Base-by-base conservation (phyloP, 2,329 filamentous ascomycete species). In the Coleophoma cylindrospora region DNA sequence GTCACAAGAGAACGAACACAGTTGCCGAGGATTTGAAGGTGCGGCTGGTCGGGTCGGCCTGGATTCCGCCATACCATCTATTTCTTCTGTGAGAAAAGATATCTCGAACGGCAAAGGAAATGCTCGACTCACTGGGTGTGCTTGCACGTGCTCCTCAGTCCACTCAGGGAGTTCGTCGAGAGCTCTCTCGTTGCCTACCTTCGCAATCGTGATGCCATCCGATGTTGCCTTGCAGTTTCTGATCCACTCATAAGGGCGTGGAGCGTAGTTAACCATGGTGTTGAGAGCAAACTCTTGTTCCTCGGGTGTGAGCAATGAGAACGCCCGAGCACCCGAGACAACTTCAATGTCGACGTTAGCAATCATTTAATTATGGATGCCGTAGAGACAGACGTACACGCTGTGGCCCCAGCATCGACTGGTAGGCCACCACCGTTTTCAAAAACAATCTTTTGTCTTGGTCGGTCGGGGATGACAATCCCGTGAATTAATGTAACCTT, bases 231-330 rank as follows among this genome's bases (percentile, higher is more conserved):
- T 65, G 51, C 60, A 63, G 38, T 64, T 48, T 32, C 59, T 52
- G 17, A 65, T 63, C 51, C 53, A 65, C 47, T 63, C 61, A 50
- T 64, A 65, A 34, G 59, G 57, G 45, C 53, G 50, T 2, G 62
- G 62, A 6, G 62, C 61, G 40, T 64, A 64, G 2, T 59, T 49
- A 14, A 65, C 59, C 4, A 57, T 64, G 11, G 62, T 64, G 45
- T 63, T 62, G 15, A 64, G 45, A 4, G 61, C 59, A 36, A 59
- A 63, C 14, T 54, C 51, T 46, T 61, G 47, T 41, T 65, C 57
- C 43, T 61, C 58, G 3, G 54, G 50, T 1, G 54, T 56, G n/a
- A 64, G 51, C 1, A 65, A 45, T 27, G 56, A 44, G 48, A 63
- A 64, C 7, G 53, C 55, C n/a, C 52, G 51, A 7, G 59, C 55